Evolutionary conservation across 2,329 filamentous ascomycete genomes (phyloP).

Genomic region (Aspergillus hortae): DNA sequence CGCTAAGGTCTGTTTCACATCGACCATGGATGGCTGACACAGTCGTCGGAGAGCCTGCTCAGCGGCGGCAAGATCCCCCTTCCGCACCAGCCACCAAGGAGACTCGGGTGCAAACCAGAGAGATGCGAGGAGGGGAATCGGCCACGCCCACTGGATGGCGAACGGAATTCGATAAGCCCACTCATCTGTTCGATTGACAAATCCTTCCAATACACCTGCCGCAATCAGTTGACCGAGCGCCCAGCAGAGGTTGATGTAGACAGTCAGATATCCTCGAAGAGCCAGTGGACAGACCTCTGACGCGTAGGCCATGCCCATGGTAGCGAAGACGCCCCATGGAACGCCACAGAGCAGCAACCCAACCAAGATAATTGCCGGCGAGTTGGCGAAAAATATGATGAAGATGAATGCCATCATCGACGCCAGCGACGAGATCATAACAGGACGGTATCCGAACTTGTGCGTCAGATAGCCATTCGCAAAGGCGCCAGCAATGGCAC

Average conservation of each 20-base stretch:
- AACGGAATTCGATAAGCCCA: constrained; percentile 40
- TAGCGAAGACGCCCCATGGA: constrained; percentile 1
- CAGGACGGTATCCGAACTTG: constrained; percentile 15
- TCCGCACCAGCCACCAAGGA: constrained; percentile 40
- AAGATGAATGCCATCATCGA: not conserved
- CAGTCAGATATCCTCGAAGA: constrained; percentile 1
- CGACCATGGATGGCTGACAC: constrained; percentile 13
- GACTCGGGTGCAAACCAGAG: constrained; percentile 29
- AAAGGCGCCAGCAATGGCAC: constrained; percentile 23
- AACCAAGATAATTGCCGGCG: not conserved
- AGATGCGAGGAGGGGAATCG: constrained; percentile 14
- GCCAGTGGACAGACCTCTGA: constrained; percentile 1
- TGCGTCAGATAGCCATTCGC: constrained; percentile 16
- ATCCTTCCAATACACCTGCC: constrained; percentile 31
- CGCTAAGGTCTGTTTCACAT: constrained; percentile 27
- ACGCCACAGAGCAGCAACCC: constrained; percentile 2
- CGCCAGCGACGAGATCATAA: constrained; percentile 6
- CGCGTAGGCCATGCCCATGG: not conserved
- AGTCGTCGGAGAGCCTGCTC: constrained; percentile 27
- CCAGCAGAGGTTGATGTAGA: constrained; percentile 6
- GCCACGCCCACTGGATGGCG: constrained; percentile 31
- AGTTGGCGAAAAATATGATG: constrained; percentile 1
- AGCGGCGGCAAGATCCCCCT: constrained; percentile 32
- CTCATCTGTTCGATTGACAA: constrained; percentile 25
- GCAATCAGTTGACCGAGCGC: constrained; percentile 34